Evolutionary conservation across 805 yeast genomes (phyloP).

Genomic region (Kregervanrija delftensis): DNA sequence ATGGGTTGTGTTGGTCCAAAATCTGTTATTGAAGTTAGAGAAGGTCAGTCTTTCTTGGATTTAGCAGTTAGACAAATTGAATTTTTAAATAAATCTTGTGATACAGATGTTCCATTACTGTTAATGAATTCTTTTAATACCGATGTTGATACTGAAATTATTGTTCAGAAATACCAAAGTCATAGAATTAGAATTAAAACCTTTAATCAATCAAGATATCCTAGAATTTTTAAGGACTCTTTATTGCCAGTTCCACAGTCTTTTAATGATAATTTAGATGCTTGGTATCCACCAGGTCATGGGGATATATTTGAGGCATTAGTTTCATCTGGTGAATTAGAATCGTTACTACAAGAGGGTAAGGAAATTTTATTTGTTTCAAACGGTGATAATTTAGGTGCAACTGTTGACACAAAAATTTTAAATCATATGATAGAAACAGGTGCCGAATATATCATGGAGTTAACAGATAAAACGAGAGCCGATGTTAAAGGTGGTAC

Average conservation of each 20-base stretch:
- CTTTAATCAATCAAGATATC: slow-evolving; percentile 96
- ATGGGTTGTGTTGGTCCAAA: slow-evolving; percentile 99
- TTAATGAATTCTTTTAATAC: slow-evolving; percentile 99
- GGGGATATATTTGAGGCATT: slow-evolving; percentile 94
- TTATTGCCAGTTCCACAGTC: slow-evolving; percentile 86
- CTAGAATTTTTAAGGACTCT: slow-evolving; percentile 94
- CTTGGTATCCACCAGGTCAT: slow-evolving; percentile 99
- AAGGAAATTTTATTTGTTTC: slow-evolving; percentile 93
- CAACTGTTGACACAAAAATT: slow-evolving; percentile 89
- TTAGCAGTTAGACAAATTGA: slow-evolving; percentile 95
- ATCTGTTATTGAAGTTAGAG: slow-evolving; percentile 96
- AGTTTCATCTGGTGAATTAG: slow-evolving; percentile 86
- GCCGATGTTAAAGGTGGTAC: slow-evolving; percentile 99
- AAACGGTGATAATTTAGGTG: slow-evolving; percentile 97
- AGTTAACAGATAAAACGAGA: slow-evolving; percentile 95
- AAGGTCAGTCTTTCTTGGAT: slow-evolving; percentile 95
- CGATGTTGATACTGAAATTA: slow-evolving; percentile 88
- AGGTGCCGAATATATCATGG: slow-evolving; percentile 94
- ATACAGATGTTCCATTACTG: slow-evolving; percentile 89
- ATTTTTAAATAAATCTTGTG: slow-evolving; percentile 82
- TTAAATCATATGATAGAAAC: slow-evolving; percentile 89
- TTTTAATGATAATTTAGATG: slow-evolving; percentile 64
- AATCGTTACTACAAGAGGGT: slow-evolving; percentile 82
- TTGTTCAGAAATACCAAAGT: slow-evolving; percentile 94
- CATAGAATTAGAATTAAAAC: slow-evolving; percentile 93